Conservation (phyloP, 2,329 filamentous ascomycete species). For the Orbilia brochopaga region DNA sequence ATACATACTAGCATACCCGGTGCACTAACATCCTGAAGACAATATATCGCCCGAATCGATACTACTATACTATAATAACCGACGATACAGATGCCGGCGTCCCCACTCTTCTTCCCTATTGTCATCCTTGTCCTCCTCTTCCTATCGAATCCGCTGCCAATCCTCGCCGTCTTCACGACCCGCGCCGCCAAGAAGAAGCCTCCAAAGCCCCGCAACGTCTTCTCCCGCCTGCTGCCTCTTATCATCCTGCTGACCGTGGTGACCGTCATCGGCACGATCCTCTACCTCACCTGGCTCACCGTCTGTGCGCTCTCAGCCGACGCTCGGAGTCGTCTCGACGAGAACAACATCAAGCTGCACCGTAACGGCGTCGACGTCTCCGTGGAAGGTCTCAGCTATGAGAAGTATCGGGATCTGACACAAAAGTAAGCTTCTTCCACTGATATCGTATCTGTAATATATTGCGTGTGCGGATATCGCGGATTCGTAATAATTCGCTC, state of each 20-base stretch:
- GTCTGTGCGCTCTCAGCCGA: slow-evolving; percentile 15
- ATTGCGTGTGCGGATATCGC: neutral
- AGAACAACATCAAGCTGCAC: slow-evolving; percentile 26
- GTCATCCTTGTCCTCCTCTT: slow-evolving; percentile 15
- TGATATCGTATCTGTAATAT: neutral
- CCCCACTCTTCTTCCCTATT: neutral
- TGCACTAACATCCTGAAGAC: no score
- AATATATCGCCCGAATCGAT: neutral
- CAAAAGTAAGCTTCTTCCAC: slow-evolving; percentile 30
- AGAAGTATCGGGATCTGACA: slow-evolving; percentile 40
- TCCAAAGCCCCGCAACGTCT: slow-evolving; percentile 12
- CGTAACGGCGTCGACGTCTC: slow-evolving; percentile 40
- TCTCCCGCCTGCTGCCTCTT: slow-evolving; percentile 24
- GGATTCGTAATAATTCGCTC: neutral
- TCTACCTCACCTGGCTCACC: slow-evolving; percentile 40
- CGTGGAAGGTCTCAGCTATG: slow-evolving; percentile 37
- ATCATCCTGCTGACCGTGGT: slow-evolving; percentile 28
- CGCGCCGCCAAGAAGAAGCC: slow-evolving; percentile 16
- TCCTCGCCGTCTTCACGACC: slow-evolving; percentile 16
- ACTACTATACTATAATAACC: neutral
- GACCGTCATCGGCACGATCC: slow-evolving; percentile 21
- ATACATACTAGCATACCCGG: no score
- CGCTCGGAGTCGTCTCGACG: slow-evolving; percentile 17
- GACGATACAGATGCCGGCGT: neutral
- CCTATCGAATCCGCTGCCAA: slow-evolving; percentile 6